phyloP scores from a whole-genome alignment of 345 rosid species.

The Eucalyptus pauciflora region DNA sequence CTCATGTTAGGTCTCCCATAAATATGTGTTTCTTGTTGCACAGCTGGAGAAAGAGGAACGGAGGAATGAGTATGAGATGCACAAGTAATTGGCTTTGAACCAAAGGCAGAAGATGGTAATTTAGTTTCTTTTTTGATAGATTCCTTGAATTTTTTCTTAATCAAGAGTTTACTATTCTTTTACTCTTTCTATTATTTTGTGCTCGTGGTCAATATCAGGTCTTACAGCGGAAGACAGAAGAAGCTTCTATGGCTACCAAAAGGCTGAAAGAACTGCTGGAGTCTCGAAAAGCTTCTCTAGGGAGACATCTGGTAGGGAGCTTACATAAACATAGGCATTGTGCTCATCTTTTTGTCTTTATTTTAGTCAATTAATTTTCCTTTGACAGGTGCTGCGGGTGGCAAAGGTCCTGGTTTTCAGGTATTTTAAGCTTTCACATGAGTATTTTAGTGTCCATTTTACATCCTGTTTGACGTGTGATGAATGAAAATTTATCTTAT shows the following conservation, averaged over 20 bases:
- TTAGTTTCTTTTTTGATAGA: neutral
- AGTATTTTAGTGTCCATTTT: neutral
- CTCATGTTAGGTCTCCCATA: too few relatives aligned
- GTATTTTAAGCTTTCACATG: too few relatives aligned
- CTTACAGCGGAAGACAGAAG: slow-evolving; percentile 91
- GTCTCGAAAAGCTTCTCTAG: slow-evolving; percentile 71
- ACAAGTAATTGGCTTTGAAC: too few relatives aligned
- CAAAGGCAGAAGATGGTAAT: too few relatives aligned
- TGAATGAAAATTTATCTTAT: neutral
- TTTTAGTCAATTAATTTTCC: neutral
- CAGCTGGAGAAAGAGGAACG: too few relatives aligned
- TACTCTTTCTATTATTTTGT: neutral
- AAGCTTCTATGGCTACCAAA: slow-evolving; percentile 45
- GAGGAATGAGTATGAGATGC: too few relatives aligned
- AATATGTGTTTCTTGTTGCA: too few relatives aligned
- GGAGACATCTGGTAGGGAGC: slow-evolving; percentile 25
- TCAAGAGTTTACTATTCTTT: neutral
- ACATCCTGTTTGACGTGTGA: neutral
- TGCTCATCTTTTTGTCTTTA: neutral
- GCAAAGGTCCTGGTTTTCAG: too few relatives aligned
- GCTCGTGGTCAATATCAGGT: slow-evolving; percentile 31
- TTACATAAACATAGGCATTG: neutral
- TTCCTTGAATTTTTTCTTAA: neutral
- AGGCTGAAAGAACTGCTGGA: slow-evolving; percentile 90
- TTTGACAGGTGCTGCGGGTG: too few relatives aligned